Evolutionary conservation across 352 stramenopile genomes (phyloP), one percentile per base, ranked within the genome.

Genomic region (Phytophthora hibernalis): DNA sequence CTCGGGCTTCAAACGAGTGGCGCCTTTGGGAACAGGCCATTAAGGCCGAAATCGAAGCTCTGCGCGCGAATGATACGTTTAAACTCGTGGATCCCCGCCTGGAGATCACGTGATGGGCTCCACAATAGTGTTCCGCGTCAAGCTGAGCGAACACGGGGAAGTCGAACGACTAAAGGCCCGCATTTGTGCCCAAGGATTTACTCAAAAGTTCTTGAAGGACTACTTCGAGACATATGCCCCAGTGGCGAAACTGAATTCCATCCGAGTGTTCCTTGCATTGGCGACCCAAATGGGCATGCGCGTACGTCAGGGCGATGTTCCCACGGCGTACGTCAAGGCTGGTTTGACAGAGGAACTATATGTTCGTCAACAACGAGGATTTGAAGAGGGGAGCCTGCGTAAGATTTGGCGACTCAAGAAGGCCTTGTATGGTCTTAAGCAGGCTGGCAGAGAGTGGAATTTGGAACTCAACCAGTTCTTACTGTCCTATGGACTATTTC

Each of bases 161-260:
- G 16, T 66, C 8, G 38, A 56, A 3, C 56, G 49, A 26, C 35
- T 72, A 3, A 68, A 72, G 26, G 52, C 65, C 43, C 51, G 65
- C 9, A 43, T 68, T 50, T 57, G 55, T 18, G 55, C 42, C 10
- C 35, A 71, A 49, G 55, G 63, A 3, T 64, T 69, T 18, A 45
- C 38, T 13, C 38, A 45, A 24, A n/a, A 45, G n/a, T 45, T 45
- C 10, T 18, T 45, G 16, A 45, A 45, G n/a, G 38, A 62, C 31
- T 68, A 58, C 16, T 68, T 58, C 15, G 60, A 62, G 30, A 68
- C 60, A 1, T 53, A 68, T n/a, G 60, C 43, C 33, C 48, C 40
- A 5, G 54, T 70, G 35, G 53, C 45, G 7, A 9, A 26, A 6
- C 35, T 70, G 6, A 70, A 60, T 22, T 66, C 50, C 6, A 66